Evolutionary conservation across 148 eudicot species (phyloP).

Genomic region (Nepenthes mirabilis): DNA sequence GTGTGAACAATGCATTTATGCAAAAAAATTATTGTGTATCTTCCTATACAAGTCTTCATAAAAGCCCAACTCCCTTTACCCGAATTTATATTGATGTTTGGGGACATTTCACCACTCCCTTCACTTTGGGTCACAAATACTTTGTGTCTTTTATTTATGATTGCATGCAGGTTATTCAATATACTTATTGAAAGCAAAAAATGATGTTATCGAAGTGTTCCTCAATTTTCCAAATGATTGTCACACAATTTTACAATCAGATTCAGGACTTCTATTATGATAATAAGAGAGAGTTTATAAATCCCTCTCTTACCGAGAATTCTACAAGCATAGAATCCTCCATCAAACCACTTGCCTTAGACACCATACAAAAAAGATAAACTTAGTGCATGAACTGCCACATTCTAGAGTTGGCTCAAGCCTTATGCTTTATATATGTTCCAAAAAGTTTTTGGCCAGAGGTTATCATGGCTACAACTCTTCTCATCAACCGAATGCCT

Average conservation of each 20-base stretch:
- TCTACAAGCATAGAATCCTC: not conserved
- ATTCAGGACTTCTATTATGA: not conserved
- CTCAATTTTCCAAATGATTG: not conserved
- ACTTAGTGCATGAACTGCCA: not conserved
- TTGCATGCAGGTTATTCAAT: not conserved
- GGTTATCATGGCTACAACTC: no score
- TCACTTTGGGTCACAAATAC: not conserved
- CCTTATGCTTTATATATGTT: not conserved
- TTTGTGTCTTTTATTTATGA: not conserved
- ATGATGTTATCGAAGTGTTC: not conserved
- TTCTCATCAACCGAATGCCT: no score
- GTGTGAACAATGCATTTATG: no score
- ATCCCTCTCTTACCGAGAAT: no score
- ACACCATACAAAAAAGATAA: not conserved
- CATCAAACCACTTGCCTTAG: not conserved
- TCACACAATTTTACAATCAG: not conserved
- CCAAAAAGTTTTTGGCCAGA: not conserved
- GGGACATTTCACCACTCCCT: no score
- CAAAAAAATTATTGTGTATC: no score
- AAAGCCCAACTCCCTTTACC: no score
- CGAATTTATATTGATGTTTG: no score
- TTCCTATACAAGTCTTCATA: no score
- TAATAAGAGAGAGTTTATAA: not conserved
- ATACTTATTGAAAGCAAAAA: not conserved
- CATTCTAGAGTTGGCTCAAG: not conserved